Evolutionary conservation across 2,329 filamentous ascomycete genomes (phyloP), one percentile per base, ranked within the genome.

Genomic region (Beauveria sp.): DNA sequence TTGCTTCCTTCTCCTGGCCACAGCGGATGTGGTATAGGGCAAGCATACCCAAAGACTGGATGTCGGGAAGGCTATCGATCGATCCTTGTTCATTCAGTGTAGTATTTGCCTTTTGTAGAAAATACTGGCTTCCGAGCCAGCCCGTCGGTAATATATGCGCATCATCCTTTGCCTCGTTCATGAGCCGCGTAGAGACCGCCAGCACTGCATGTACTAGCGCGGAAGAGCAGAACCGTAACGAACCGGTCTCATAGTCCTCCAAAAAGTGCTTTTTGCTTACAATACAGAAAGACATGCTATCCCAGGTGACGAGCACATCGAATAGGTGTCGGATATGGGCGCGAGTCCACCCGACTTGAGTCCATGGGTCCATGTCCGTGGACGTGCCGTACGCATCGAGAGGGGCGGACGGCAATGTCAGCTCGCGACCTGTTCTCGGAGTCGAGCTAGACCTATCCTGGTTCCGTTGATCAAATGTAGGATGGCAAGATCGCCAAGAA

Each of bases 261-360:
- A 70, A 34, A 75, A 73, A 63, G 67, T 68, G 16, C 63, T 66
- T 43, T 66, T 69, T 7, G 55, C 60, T 10, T 65, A 64, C 24
- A 59, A 67, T 18, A 71, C 62, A 54, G 43, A 62, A 64, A n/a
- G 62, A 49, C 3, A 64, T 31, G 22, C 61, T 62, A 34, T 66
- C 65, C 62, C 62, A 65, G 3, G 50, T 59, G 2, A 57, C 20
- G 5, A 65, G 42, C 1, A 58, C 26, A 18, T 66, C 56, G n/a
- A 65, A 51, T 8, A 63, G 31, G 26, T 63, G 59, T 10, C 57
- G 56, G 1, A 65, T 42, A 31, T 62, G 28, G 12, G 62, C 50
- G 28, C 57, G 34, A 6, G 62, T 62, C 63, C 60, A 64, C 4
- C 63, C 62, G 3, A 55, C 54, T n/a, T 59, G 51, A 43, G 49